phyloP scores from a whole-genome alignment of 1,139 yeast species.

The Debaryomyces sp. region DNA sequence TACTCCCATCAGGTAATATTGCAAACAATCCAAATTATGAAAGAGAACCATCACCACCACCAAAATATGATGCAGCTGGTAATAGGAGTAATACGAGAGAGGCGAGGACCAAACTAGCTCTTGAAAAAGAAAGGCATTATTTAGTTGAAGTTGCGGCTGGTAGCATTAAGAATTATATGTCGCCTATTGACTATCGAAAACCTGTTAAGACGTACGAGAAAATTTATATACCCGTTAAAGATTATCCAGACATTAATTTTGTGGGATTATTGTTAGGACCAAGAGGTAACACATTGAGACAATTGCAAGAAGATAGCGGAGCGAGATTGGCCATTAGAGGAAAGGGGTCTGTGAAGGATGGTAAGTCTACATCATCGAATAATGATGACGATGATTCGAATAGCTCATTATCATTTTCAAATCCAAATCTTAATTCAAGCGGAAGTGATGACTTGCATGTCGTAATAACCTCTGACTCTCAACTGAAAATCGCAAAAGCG shows the following conservation, averaged over 20 bases:
- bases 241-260: constrained; percentile 90
- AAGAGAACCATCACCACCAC: constrained; percentile 91
- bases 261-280: constrained; percentile 93
- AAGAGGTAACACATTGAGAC: constrained; percentile 86
- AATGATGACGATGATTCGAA: constrained; percentile 31
- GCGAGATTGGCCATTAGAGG: constrained; percentile 90
- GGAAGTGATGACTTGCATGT: constrained; percentile 80
- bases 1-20: constrained; percentile 39
- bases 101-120: constrained; percentile 55
- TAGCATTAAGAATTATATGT: constrained; percentile 73
- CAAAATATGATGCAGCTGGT: constrained; percentile 82
- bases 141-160: constrained; percentile 75
- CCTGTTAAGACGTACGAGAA: constrained; percentile 74
- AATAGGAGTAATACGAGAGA: constrained; percentile 86
- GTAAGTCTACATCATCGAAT: constrained; percentile 49
- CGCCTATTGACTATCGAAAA: constrained; percentile 82
- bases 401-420: constrained; percentile 22
- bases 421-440: constrained; percentile 27
- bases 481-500: constrained; percentile 76
- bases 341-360: constrained; percentile 93
- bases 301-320: constrained; percentile 80
- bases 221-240: constrained; percentile 80
- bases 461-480: constrained; percentile 80
- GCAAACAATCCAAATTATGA: constrained; percentile 28
- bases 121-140: constrained; percentile 79